Evolutionary conservation across 352 stramenopile genomes (phyloP).

Genomic region (Phytopythium aichiense): DNA sequence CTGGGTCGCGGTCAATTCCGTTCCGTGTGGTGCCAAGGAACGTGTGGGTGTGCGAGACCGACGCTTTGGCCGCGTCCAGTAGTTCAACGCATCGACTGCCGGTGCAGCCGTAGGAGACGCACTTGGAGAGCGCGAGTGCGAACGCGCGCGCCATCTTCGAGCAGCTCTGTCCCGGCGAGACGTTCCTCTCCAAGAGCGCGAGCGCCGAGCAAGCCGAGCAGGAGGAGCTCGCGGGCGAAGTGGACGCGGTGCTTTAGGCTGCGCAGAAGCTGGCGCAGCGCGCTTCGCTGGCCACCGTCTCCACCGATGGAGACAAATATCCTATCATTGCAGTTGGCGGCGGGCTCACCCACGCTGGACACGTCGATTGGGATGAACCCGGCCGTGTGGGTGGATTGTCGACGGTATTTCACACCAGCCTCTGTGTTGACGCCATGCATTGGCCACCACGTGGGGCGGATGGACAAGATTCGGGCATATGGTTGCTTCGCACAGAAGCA

Average conservation of each 20-base stretch:
- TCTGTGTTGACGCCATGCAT: too few species aligned
- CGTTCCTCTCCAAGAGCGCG: conserved; percentile 60
- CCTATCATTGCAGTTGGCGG: neutral
- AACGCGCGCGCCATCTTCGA: conserved; percentile 64
- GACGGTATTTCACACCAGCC: too few species aligned
- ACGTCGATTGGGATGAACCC: too few species aligned
- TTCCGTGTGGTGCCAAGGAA: conserved; percentile 32
- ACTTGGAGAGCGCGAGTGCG: conserved; percentile 52
- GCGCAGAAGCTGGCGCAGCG: conserved; percentile 40
- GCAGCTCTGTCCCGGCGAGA: conserved; percentile 49
- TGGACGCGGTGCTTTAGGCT: conserved; percentile 54
- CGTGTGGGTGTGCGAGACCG: conserved; percentile 45
- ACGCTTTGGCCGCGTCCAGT: neutral
- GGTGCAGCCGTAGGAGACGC: conserved; percentile 45
- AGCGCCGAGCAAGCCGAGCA: conserved; percentile 51
- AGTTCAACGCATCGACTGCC: conserved; percentile 3
- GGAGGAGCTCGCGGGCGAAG: conserved; percentile 55
- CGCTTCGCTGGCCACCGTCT: neutral
- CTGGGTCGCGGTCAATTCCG: neutral
- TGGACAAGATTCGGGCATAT: neutral
- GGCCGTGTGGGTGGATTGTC: too few species aligned
- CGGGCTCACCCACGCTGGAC: too few species aligned
- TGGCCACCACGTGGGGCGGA: neutral
- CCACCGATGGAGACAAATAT: neutral
- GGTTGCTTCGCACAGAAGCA: neutral